Percentiles rank a stretch among this genome's conserved stretches.
phyloP scores from a whole-genome alignment of 2,329 filamentous ascomycete genomes.

The Clarireedia sp. region DNA sequence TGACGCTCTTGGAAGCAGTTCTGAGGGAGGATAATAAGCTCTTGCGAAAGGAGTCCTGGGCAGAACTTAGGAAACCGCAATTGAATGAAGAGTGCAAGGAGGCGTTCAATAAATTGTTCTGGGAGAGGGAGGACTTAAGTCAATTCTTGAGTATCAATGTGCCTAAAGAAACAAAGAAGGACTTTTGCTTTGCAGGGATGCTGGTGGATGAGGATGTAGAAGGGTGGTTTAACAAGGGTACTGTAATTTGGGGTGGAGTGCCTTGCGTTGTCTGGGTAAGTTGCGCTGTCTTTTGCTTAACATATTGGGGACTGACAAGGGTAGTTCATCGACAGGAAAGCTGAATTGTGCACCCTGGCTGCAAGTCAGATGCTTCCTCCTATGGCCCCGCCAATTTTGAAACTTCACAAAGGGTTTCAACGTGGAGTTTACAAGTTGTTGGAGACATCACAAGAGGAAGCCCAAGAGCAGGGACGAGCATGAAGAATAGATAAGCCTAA shows the following conservation, averaged over 20 bases:
- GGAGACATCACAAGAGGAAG: neutral
- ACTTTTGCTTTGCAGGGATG: neutral
- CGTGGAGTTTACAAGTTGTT: neutral
- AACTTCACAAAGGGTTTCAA: neutral
- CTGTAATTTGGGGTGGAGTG: neutral
- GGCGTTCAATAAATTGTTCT: neutral
- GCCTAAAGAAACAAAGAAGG: neutral
- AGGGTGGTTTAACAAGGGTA: neutral
- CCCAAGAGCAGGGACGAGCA: too few relatives aligned
- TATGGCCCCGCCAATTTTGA: neutral
- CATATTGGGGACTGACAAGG: neutral
- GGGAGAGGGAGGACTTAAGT: neutral
- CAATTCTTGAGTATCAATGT: neutral
- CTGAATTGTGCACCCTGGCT: neutral
- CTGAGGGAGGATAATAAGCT: slow-evolving; percentile 41
- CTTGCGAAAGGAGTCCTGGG: slow-evolving; percentile 25
- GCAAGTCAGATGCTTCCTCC: neutral
- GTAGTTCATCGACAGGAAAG: neutral
- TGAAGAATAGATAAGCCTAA: too few relatives aligned
- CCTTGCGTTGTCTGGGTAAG: neutral
- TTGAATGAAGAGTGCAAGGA: neutral
- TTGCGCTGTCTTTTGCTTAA: neutral
- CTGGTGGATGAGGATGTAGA: neutral
- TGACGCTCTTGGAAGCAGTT: slow-evolving; percentile 38
- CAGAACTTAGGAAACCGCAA: neutral